Conservation (phyloP, 2,329 filamentous ascomycete species). For the Didymella sp. region DNA sequence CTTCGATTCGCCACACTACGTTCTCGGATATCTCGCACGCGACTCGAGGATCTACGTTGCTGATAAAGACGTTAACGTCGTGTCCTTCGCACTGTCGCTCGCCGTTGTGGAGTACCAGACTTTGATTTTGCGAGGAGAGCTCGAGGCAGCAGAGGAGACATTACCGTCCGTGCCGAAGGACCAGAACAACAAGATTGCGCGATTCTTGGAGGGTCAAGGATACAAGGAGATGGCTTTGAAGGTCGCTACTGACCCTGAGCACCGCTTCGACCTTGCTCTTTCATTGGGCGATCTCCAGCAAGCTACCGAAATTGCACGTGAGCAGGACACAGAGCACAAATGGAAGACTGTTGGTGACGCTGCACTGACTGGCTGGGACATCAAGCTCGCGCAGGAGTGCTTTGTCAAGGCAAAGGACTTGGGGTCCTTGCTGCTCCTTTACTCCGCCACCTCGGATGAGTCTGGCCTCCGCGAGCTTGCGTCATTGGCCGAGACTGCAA, state of each 20-base stretch:
- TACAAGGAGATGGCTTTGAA: slow-evolving; percentile 95
- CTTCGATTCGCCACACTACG: slow-evolving; percentile 94
- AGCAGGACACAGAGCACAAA: slow-evolving; percentile 90
- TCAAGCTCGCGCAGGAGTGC: slow-evolving; percentile 88
- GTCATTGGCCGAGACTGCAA: slow-evolving; percentile 74
- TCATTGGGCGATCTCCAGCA: slow-evolving; percentile 82
- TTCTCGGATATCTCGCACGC: slow-evolving; percentile 91
- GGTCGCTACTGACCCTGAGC: slow-evolving; percentile 91
- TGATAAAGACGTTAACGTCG: slow-evolving; percentile 93
- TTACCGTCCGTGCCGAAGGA: slow-evolving; percentile 85
- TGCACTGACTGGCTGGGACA: slow-evolving; percentile 84
- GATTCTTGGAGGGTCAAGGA: slow-evolving; percentile 95
- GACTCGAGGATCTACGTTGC: slow-evolving; percentile 95
- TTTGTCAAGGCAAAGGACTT: slow-evolving; percentile 91
- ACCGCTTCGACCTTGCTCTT: slow-evolving; percentile 93
- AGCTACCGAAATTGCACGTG: slow-evolving; percentile 81
- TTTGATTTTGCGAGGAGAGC: slow-evolving; percentile 88
- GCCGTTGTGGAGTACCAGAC: slow-evolving; percentile 97
- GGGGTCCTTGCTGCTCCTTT: slow-evolving; percentile 84
- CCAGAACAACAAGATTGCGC: slow-evolving; percentile 96
- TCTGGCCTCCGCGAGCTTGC: slow-evolving; percentile 77
- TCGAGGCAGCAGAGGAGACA: slow-evolving; percentile 88
- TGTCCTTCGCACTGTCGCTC: slow-evolving; percentile 88
- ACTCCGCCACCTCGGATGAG: slow-evolving; percentile 83
- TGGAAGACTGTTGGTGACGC: slow-evolving; percentile 98